Base-by-base conservation (phyloP, 495 filamentous ascomycete genomes). In the Lineolata rhizophorae region DNA sequence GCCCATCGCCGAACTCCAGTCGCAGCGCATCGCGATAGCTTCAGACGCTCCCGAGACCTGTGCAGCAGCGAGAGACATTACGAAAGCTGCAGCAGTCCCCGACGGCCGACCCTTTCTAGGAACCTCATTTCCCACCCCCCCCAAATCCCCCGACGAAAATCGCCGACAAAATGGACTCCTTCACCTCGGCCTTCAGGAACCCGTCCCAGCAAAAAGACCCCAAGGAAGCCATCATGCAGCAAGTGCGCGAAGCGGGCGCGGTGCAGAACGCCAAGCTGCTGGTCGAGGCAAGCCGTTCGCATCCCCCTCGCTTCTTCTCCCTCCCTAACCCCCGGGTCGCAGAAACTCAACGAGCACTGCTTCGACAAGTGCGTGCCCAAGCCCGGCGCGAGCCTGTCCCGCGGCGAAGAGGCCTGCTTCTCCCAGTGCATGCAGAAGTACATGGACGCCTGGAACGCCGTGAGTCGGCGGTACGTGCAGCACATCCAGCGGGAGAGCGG, bases 261-360 rank as follows among this genome's bases (percentile, higher is more conserved):
- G 60, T 82, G 45, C 56, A 54, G 42, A 93, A 91, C 45, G 77
- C 77, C 34, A 64, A 66, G 41, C 55, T 60, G 34, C 57, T 92
- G 39, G 73, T 91, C 51, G 63, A 74, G 47, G 82, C 81, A 67
- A 11, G 9, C 30, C 10, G 21, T 8, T 8, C 36, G 57, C 42
- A 32, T 41, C 32, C 21, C 27, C 13, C 25, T 15, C 21, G 29
- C n/a, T n/a, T n/a, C n/a, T n/a, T n/a, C n/a, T n/a, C n/a, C n/a
- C n/a, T n/a, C n/a, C n/a, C n/a, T n/a, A n/a, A n/a, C n/a, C 4
- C 2, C n/a, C 5, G 9, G 12, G 31, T 14, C 25, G 21, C 41
- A 95, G 87, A 91, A 82, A 75, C 64, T 95, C 53, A 92, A 94
- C 64, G 72, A 85, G 50, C 72, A 90, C 62, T 97, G 87, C 67